Evolutionary conservation across 345 rosid genomes (phyloP).

Genomic region (Geranium rotundifolium): DNA sequence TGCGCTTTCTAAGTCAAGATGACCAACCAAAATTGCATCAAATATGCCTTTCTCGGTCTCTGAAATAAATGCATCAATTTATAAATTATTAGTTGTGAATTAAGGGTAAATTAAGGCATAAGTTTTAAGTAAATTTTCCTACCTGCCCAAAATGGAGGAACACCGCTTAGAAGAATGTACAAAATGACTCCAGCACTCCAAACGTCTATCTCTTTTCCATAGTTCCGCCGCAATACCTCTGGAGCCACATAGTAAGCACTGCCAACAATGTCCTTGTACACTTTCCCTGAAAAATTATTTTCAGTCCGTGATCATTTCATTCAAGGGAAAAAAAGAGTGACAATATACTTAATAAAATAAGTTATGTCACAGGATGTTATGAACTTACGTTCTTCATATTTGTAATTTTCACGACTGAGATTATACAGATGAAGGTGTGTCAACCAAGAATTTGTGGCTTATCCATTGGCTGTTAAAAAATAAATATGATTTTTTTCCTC

Average conservation of each 20-base stretch:
- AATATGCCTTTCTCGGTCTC: slow-evolving; percentile 68
- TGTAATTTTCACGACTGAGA: too few relatives aligned
- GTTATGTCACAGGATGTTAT: neutral
- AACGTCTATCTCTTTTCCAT: slow-evolving; percentile 83
- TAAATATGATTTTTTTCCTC: neutral
- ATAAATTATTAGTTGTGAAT: neutral
- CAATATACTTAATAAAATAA: neutral
- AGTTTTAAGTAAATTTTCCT: slow-evolving; percentile 4
- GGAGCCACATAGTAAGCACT: slow-evolving; percentile 96
- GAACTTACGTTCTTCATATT: neutral
- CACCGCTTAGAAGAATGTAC: slow-evolving; percentile 88
- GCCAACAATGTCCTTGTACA: slow-evolving; percentile 52
- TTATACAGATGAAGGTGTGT: neutral
- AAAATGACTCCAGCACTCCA: slow-evolving; percentile 94
- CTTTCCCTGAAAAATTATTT: slow-evolving; percentile 37
- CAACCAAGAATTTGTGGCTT: neutral
- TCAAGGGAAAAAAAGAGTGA: too few relatives aligned
- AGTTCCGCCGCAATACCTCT: slow-evolving; percentile 54
- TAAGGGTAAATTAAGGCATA: too few relatives aligned
- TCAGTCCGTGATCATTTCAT: neutral
- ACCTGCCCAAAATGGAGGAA: slow-evolving; percentile 97
- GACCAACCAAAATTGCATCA: slow-evolving; percentile 33
- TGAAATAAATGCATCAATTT: slow-evolving; percentile 14
- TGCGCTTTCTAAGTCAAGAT: slow-evolving; percentile 46
- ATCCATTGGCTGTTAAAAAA: too few relatives aligned